These are phyloP conservation scores for Musa itinerans DNA, from an alignment of 176 grass and related monocot genomes.

Conservation along the genomic window DNA sequence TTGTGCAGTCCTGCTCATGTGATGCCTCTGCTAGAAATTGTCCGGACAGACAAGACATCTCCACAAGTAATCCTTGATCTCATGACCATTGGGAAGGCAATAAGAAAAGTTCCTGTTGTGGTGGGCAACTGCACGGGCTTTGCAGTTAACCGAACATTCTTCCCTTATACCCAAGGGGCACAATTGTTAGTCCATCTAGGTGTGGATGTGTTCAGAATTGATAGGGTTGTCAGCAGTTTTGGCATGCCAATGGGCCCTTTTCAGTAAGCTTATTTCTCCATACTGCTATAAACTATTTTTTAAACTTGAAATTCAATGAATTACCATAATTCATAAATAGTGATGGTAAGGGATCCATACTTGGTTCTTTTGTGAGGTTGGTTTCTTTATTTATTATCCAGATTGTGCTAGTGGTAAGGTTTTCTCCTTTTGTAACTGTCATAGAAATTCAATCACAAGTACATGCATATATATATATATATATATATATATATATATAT, in stretches of 20 bases:
- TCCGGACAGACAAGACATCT: conserved; percentile 83
- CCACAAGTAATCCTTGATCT: conserved; percentile 85
- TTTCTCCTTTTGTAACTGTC: too few species aligned
- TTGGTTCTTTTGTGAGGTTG: neutral
- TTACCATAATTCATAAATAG: neutral
- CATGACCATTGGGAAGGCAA: conserved; percentile 71
- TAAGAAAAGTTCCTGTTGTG: conserved; percentile 92
- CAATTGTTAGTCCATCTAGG: conserved; percentile 84
- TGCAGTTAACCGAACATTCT: conserved; percentile 93
- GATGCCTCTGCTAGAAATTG: conserved; percentile 97
- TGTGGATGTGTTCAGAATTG: conserved; percentile 78
- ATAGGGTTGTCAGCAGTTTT: conserved; percentile 68
- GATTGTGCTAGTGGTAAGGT: neutral
- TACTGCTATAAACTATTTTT: neutral
- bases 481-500: too few species aligned
- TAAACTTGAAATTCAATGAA: neutral
- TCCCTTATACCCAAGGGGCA: conserved; percentile 71
- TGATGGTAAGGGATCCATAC: neutral
- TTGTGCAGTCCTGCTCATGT: conserved; percentile 81
- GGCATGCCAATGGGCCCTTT: conserved; percentile 99
- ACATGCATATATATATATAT: too few species aligned
- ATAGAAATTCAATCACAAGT: too few species aligned
- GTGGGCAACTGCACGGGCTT: conserved; percentile 95
- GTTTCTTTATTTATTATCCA: neutral
- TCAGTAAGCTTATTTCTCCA: conserved; percentile 44